phyloP scores from a whole-genome alignment of 108 stramenopile species.

The Skeletonema grethae region DNA sequence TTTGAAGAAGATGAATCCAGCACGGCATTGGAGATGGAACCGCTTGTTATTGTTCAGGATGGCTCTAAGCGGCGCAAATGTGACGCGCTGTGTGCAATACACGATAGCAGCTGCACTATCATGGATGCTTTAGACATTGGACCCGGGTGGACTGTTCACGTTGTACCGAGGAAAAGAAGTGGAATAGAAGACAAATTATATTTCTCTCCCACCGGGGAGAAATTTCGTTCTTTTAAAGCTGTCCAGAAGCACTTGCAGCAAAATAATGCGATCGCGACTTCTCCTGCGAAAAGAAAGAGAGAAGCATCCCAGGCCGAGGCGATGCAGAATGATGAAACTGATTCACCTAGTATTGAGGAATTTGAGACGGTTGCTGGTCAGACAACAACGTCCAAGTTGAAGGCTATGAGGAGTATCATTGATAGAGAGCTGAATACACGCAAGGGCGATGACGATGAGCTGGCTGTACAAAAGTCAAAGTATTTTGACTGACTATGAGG shows the following conservation, averaged over 20 bases:
- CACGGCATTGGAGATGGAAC: neutral
- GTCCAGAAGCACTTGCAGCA: neutral
- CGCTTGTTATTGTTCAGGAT: neutral
- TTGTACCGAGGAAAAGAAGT: neutral
- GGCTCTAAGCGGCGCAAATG: neutral
- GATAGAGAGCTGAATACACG: neutral
- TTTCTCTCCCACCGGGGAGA: conserved; percentile 4
- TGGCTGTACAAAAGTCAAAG: neutral
- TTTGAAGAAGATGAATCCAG: neutral
- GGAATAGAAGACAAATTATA: neutral
- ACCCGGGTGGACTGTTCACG: neutral
- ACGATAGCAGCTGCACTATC: neutral
- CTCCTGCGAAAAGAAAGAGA: neutral
- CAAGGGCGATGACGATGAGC: neutral
- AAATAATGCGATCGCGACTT: neutral
- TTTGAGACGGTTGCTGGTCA: neutral
- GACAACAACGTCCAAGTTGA: neutral
- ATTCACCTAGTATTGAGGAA: neutral
- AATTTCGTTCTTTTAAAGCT: conserved; percentile 1
- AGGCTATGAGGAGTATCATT: neutral
- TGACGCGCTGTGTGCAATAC: neutral
- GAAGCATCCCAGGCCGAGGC: neutral
- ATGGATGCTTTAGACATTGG: neutral
- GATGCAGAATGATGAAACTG: neutral
- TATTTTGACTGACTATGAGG: neutral